Conservation (phyloP, 495 filamentous ascomycete species). For the Lasiosphaeria ovina region DNA sequence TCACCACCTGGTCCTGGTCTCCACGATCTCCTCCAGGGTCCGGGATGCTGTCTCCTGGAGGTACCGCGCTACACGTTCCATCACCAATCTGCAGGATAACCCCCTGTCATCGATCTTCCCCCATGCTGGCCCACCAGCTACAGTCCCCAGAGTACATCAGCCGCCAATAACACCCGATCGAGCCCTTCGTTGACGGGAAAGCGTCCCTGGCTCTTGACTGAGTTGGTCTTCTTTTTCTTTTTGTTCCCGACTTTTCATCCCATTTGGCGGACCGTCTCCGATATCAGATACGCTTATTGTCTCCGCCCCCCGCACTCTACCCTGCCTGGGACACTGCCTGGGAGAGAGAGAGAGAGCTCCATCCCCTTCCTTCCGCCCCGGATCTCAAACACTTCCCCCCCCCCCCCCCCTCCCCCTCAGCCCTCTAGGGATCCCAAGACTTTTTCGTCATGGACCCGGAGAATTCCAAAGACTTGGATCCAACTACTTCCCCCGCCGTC, state of each 20-base stretch:
- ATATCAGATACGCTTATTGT: neutral
- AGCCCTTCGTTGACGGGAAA: slow-evolving; percentile 12
- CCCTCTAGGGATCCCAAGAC: neutral
- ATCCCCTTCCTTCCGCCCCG: neutral
- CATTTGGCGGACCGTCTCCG: neutral
- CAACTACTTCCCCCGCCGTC: neutral
- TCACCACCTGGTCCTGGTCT: slow-evolving; percentile 6
- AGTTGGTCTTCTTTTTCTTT: slow-evolving; percentile 4
- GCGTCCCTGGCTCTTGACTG: slow-evolving; percentile 15
- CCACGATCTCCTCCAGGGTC: slow-evolving; percentile 12
- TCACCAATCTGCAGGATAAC: slow-evolving; percentile 9
- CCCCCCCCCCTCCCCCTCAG: no score
- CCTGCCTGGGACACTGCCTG: neutral
- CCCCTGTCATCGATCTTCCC: slow-evolving; percentile 17
- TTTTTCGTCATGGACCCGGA: slow-evolving; percentile 6
- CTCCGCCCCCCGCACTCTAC: neutral
- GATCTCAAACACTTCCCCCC: neutral
- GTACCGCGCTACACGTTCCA: slow-evolving; percentile 6
- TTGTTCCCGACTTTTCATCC: slow-evolving; percentile 6
- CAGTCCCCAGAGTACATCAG: slow-evolving; percentile 1
- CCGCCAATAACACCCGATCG: slow-evolving; percentile 5
- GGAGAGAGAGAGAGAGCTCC: neutral
- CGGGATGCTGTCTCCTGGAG: neutral
- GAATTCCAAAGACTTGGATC: neutral
- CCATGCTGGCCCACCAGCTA: slow-evolving; percentile 1